phyloP scores from a whole-genome alignment of 1,284 basidiomycete genomes.

The Malassezia equina region DNA sequence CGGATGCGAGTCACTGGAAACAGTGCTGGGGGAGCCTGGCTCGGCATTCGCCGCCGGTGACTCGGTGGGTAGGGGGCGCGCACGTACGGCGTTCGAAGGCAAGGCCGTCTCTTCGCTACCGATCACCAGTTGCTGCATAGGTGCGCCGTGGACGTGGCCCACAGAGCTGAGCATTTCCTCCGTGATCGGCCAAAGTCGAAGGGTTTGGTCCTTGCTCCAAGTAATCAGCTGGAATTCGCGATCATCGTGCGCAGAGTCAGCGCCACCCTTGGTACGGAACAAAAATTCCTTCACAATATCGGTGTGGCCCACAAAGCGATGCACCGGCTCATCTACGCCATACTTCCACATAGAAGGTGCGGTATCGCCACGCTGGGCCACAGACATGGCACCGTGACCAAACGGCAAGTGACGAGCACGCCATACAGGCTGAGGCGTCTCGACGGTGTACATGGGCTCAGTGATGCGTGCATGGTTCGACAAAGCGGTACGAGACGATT shows the following conservation, averaged over 20 bases:
- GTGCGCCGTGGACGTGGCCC: constrained; percentile 9
- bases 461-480: constrained; percentile 35
- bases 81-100: not conserved
- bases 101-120: not conserved
- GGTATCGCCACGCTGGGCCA: constrained; percentile 80
- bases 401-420: constrained; percentile 85
- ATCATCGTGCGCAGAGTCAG: constrained; percentile 42
- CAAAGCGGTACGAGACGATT: constrained; percentile 28
- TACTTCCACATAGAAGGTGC: constrained; percentile 72
- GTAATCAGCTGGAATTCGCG: constrained; percentile 61
- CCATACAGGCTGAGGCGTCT: constrained; percentile 83
- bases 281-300: constrained; percentile 98
- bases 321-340: constrained; percentile 55
- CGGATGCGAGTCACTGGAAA: not conserved
- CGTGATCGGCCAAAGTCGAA: constrained; percentile 70
- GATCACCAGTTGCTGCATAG: not conserved
- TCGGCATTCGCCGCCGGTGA: not conserved
- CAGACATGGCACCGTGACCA: constrained; percentile 73
- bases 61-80: not conserved
- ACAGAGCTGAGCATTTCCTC: not conserved
- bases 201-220: constrained; percentile 87
- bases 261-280: constrained; percentile 63
- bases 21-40: not conserved
- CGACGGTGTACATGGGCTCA: constrained; percentile 52
- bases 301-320: constrained; percentile 73